Base-by-base conservation (phyloP, 2,329 filamentous ascomycete genomes). In the Mycogone perniciosa region DNA sequence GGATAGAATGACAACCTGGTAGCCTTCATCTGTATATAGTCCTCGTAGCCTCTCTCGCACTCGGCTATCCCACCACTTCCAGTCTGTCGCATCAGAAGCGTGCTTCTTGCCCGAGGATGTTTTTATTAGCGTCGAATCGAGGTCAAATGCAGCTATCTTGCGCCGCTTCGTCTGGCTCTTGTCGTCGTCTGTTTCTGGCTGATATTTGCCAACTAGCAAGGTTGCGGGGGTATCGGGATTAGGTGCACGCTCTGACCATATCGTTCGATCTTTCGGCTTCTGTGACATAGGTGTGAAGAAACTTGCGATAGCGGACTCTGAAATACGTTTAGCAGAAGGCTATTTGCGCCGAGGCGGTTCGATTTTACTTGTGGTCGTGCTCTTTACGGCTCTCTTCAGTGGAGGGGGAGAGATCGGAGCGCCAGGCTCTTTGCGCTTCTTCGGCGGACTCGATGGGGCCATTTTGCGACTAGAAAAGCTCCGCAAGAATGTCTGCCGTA, bases 281-380 rank as follows among this genome's bases (percentile, higher is more conserved):
- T 96, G 82, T 0, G 90, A 96, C 0, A 79, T 65, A 0, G 91
- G 91, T 0, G 85, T 95, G 69, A 97, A 97, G 73, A 97, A 97
- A 48, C 80, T 89, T 20, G 87, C 80, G 1, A 95, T 82, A 1
- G 86, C 82, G 53, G 70, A 81, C 65, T 82, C 85, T 88, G 57
- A 4, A 8, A 29, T 3, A 4, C 6, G 3, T 20, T 53, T 35
- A 53, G 44, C 9, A 31, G 40, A 5, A 2, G 7, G 5, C 8
- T 26, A 34, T 29, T 5, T 0, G 20, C 20, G 8, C 9, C 10
- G 9, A 5, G 13, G 39, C 30, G 6, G 5, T 8, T n/a, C n/a
- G 31, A 37, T 39, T 72, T 54, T 60, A 79, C 76, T 77, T 41
- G 77, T 77, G 45, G 76, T 77, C 37, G 65, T 68, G 58, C 73